Evolutionary conservation across 1,284 basidiomycete genomes (phyloP).

Genomic region (Fomitiporia mediterranea): DNA sequence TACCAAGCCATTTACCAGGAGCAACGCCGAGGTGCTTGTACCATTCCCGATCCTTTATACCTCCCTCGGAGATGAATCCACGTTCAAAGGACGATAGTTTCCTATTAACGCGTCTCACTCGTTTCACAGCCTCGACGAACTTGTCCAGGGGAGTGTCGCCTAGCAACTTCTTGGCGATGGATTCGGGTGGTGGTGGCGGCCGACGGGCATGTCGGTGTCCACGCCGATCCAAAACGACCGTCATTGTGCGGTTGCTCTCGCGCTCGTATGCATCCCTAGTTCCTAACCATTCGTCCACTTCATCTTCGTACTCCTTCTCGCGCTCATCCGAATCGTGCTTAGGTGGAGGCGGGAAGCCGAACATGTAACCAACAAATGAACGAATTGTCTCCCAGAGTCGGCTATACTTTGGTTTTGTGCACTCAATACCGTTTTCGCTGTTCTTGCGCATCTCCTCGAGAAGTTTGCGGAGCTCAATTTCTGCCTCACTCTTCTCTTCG

Average conservation of each 20-base stretch:
- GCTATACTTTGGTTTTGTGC: not conserved
- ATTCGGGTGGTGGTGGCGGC: constrained; percentile 18
- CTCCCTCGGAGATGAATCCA: constrained; percentile 79
- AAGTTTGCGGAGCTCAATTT: constrained; percentile 32
- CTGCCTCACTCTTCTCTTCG: constrained; percentile 41
- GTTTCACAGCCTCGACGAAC: constrained; percentile 57
- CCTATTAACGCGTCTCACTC: constrained; percentile 64
- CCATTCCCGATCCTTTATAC: constrained; percentile 81
- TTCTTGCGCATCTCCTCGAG: constrained; percentile 34
- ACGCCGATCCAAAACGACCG: not conserved
- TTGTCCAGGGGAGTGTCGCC: constrained; percentile 31
- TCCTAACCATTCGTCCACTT: not conserved
- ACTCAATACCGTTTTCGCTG: constrained; percentile 13
- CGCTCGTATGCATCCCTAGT: not conserved
- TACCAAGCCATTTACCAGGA: constrained; percentile 86
- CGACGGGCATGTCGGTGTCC: not conserved
- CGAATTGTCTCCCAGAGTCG: not conserved
- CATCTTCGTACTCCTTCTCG: not conserved
- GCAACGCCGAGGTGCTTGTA: constrained; percentile 83
- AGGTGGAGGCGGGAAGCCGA: constrained; percentile 8
- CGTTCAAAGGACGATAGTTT: constrained; percentile 75
- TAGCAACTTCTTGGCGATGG: constrained; percentile 19
- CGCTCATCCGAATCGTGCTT: not conserved
- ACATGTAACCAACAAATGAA: not conserved
- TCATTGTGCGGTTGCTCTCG: not conserved